Evolutionary conservation across 1,284 basidiomycete genomes (phyloP), one percentile per base, ranked within the genome.

Genomic region (Puccinia hordei): DNA sequence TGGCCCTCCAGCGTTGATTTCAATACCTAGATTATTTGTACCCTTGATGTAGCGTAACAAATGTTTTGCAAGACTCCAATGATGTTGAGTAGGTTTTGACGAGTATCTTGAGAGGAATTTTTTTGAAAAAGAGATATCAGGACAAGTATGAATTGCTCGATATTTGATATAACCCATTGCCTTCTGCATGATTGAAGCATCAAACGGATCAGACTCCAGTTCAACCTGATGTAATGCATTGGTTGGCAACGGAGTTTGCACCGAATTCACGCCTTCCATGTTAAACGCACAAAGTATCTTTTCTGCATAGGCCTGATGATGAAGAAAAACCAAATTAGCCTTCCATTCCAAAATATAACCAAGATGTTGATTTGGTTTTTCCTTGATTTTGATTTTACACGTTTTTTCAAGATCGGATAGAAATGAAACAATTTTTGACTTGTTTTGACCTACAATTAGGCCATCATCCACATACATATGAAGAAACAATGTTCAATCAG

Each of bases 91-190:
- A 15, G 71, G 71, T 51, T 12, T 15, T 44, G 44, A 33, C 22
- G 33, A 27, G 30, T 53, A 41, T 30, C 46, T 49, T 9, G 49
- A 51, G 2, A 73, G 33, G 19, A 73, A n/a, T 55, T 73, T 55
- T 6, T 9, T 30, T 33, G 71, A 27, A 51, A 73, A 73, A 6
- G 33, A 8, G 19, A 73, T 55, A 30, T 73, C 72, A 13, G 72
- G 72, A 9, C 72, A 35, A 55, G 72, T 57, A n/a, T 73, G 72
- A n/a, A 73, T 27, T 41, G 72, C 72, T 19, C 59, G 24, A 19
- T 73, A 57, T 3, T 22, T 73, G 9, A 73, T 49, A 27, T 55
- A 55, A 4, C 72, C 72, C 33, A 59, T 59, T 2, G 72, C 44
- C 24, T 73, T 73, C 38, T 68, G 65, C 65, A 68, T 68, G 6